Base-by-base conservation (phyloP, 106 monocot genomes). In the Platanthera zijinensis region DNA sequence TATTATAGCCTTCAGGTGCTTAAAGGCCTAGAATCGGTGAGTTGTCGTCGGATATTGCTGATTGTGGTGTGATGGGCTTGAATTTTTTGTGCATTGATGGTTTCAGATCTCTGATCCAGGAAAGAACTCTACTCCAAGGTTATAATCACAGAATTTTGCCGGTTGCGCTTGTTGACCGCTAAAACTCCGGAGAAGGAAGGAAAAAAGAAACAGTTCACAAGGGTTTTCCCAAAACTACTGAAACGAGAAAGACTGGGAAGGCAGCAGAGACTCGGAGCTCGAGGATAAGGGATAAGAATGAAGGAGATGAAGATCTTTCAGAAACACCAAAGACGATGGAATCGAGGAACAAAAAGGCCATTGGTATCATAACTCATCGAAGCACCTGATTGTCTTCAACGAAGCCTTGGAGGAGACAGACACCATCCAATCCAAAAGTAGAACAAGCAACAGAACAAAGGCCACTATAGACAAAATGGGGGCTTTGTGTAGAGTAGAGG, bases 1-100 rank as follows among this genome's bases (percentile, higher is more conserved):
- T 94, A 88, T 76, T 94, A 86, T 77, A 88, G 90, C 80, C 77
- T 94, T 73, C 88, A 88, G 39, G 84, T 88, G 52, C 88, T 94
- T 10, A 76, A 80, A 28, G 93, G 90, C 71, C 90, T 7, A 71
- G 93, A 59, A 94, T 94, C 49, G 88, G 93, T 94, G 70, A 90
- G 83, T 52, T 12, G 47, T 48, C 21, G 57, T 39, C 61, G 15
- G 4, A 54, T 13, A 15, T 68, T 66, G 69, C 22, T 52, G 19
- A 30, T 21, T 63, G 21, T 2, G 5, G 19, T 56, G 32, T 39
- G 48, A 13, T 81, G 66, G 50, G 51, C 52, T 64, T 54, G 8
- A 12, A 3, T 48, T 56, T 22, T 66, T 77, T 13, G 50, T 49
- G 30, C 5, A 11, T 50, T 83, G 53, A 48, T 25, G 51, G 15